These are phyloP conservation scores for Alternaria sp. DNA, from an alignment of 2,329 filamentous ascomycete species.

Conservation along the genomic window DNA sequence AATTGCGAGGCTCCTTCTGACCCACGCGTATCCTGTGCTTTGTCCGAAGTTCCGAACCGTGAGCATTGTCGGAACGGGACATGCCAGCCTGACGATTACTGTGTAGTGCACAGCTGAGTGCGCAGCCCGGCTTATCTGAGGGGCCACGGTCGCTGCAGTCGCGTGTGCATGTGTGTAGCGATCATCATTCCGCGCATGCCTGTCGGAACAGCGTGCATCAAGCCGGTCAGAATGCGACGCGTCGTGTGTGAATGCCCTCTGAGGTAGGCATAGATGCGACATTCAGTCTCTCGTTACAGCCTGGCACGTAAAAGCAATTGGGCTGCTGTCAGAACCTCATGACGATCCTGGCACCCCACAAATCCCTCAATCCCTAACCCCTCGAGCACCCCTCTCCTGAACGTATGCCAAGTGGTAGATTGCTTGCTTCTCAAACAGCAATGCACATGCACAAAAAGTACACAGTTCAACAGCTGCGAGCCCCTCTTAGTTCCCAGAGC, in stretches of 20 bases:
- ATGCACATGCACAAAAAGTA: slow-evolving; percentile 8
- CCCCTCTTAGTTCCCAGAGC: background rate
- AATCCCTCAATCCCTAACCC: background rate
- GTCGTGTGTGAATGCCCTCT: background rate
- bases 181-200: background rate
- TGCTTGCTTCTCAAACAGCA: slow-evolving; percentile 6
- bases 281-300: background rate
- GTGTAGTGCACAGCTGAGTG: background rate
- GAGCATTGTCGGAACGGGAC: slow-evolving; percentile 3
- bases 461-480: slow-evolving; percentile 1
- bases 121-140: slow-evolving; percentile 11
- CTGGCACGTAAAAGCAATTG: slow-evolving; percentile 1
- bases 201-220: slow-evolving; percentile 3
- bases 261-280: background rate
- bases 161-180: slow-evolving; percentile 7
- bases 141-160: slow-evolving; percentile 1
- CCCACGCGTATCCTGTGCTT: slow-evolving; percentile 19
- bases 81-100: background rate
- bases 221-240: background rate
- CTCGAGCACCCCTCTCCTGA: background rate
- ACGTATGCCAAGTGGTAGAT: background rate
- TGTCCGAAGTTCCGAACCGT: slow-evolving; percentile 10
- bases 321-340: background rate
- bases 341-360: background rate
- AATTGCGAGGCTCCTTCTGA: slow-evolving; percentile 21